A percentile compares a stretch with the other conserved stretches of the same genome.
Conservation (phyloP, 2,329 filamentous ascomycete genomes). For the Didymella pinodella region DNA sequence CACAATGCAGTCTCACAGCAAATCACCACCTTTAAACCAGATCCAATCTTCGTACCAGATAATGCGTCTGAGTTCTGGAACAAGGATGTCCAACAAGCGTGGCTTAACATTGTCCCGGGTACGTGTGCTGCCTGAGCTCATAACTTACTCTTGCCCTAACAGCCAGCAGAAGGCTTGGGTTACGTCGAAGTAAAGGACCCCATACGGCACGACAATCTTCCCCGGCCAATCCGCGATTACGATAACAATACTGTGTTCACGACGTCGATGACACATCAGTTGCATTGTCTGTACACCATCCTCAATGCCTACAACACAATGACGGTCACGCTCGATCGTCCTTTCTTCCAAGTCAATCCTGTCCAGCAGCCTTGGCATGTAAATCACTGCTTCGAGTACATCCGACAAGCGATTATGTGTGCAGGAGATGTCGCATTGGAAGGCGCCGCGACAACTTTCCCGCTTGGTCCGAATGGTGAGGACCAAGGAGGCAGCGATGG, state of each 20-base stretch:
- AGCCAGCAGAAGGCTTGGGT: conserved; percentile 39
- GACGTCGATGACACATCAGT: conserved; percentile 45
- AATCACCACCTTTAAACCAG: conserved; percentile 39
- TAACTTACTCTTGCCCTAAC: conserved; percentile 5
- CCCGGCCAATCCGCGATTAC: conserved; percentile 45
- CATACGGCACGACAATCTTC: conserved; percentile 37
- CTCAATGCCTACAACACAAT: conserved; percentile 45
- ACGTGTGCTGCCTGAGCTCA: conserved; percentile 2
- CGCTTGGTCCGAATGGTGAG: conserved; percentile 32
- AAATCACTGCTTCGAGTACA: conserved; percentile 48
- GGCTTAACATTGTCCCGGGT: conserved; percentile 46
- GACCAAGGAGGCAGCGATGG: conserved; percentile 47
- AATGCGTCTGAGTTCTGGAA: conserved; percentile 43
- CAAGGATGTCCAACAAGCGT: conserved; percentile 41
- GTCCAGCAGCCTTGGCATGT: conserved; percentile 48
- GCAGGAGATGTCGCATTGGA: conserved; percentile 46
- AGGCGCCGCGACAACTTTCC: conserved; percentile 45
- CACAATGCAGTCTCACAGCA: conserved; percentile 38
- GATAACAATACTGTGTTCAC: conserved; percentile 42
- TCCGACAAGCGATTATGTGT: conserved; percentile 47
- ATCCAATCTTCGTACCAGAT: conserved; percentile 39
- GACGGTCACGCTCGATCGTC: conserved; percentile 24
- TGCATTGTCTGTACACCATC: conserved; percentile 47
- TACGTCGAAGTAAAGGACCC: conserved; percentile 42
- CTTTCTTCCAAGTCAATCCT: conserved; percentile 18